These are phyloP conservation scores for Sanghuangporus sanghuang DNA, from an alignment of 1,284 basidiomycete species.

Conservation along the genomic window DNA sequence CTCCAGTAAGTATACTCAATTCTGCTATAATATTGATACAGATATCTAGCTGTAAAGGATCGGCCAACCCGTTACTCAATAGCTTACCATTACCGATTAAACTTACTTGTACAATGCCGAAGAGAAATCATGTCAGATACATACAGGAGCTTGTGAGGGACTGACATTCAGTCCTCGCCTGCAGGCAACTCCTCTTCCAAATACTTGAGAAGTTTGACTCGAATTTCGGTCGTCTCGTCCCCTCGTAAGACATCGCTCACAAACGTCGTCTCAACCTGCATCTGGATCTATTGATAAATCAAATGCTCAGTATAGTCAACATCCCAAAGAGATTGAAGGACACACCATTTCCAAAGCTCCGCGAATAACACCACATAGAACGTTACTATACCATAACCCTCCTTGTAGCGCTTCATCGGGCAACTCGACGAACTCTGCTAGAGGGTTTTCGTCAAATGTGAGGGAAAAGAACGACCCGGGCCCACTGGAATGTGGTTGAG, in stretches of 20 bases:
- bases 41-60: not conserved
- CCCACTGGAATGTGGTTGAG: conserved; percentile 29
- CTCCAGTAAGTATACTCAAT: too few relatives aligned
- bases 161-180: conserved; percentile 60
- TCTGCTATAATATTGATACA: too few relatives aligned
- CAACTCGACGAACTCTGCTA: conserved; percentile 96
- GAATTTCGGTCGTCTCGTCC: conserved; percentile 92
- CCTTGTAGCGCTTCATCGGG: conserved; percentile 90
- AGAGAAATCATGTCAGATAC: too few relatives aligned
- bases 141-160: too few relatives aligned
- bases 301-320: conserved; percentile 5
- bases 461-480: conserved; percentile 69
- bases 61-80: not conserved
- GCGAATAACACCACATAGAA: conserved; percentile 89
- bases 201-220: conserved; percentile 86
- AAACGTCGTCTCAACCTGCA: conserved; percentile 92
- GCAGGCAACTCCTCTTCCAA: conserved; percentile 91
- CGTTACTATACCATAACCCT: conserved; percentile 95
- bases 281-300: conserved; percentile 69
- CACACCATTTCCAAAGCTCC: conserved; percentile 96
- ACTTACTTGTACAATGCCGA: not conserved
- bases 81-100: not conserved
- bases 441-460: conserved; percentile 91
- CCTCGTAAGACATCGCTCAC: conserved; percentile 88
- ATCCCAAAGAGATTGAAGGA: conserved; percentile 13